Evolutionary conservation across 2,329 filamentous ascomycete genomes (phyloP), one percentile per base, ranked within the genome.

Genomic region (Colletotrichum lini): DNA sequence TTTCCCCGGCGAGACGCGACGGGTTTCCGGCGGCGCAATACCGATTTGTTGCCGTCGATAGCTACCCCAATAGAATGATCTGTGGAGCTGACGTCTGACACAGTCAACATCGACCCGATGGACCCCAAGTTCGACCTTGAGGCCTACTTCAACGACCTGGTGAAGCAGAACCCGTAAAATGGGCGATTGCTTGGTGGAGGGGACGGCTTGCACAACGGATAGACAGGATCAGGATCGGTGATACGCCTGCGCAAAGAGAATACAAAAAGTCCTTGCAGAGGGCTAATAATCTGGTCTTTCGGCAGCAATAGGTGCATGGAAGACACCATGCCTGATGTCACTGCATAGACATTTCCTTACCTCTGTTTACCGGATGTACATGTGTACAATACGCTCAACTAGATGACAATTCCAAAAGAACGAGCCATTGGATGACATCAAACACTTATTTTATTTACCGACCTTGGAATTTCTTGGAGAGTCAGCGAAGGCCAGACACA

Each of bases 111-210:
- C 80, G 92, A 98, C 84, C 92, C 92, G 72, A 90, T 92, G 80
- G 91, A 96, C 86, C 91, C 95, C 80, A 94, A 95, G 80, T 98
- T 98, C 86, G 95, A 99, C 82, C 88, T 98, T 77, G 96, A 98
- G 87, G 91, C 93, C 77, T 94, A 90, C 83, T 84, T 98, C 82
- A 89, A 90, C 79, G 87, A 89, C 77, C 84, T 94, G 77, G 77
- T 83, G 75, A 83, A 86, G 80, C 82, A 88, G 79, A 88, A 83
- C 79, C 81, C 86, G 77, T 89, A 85, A 82, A 74, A 38, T 61
- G 67, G 73, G 59, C 54, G 64, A 73, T 74, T 54, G 64, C 56
- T 61, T 67, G 75, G 75, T 77, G 76, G 75, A 75, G 73, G 72
- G 73, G 67, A 73, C 72, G 67, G 70, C 70, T 74, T 74, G 75